Conservation (phyloP, 257 asterid species). For the Przewalskia tangutica region DNA sequence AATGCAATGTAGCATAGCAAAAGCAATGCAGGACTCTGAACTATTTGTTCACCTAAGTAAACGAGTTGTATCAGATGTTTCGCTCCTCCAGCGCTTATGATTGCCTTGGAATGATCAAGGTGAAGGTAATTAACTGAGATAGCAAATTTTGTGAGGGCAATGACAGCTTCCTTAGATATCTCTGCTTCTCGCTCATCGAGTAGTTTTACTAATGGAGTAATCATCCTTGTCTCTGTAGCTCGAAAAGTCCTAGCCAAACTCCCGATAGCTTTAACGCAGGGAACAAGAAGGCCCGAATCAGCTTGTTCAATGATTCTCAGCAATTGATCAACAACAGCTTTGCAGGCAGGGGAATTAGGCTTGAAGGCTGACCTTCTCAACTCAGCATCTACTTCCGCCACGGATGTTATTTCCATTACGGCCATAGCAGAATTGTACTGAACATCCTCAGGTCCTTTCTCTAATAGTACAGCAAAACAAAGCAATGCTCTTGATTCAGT, state of each 20-base stretch:
- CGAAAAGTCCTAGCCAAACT: constrained; percentile 57
- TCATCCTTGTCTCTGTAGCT: constrained; percentile 62
- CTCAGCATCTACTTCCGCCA: constrained; percentile 55
- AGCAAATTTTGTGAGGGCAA: constrained; percentile 52
- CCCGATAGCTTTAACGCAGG: constrained; percentile 53
- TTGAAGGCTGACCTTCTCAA: constrained; percentile 56
- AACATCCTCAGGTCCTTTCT: constrained; percentile 17
- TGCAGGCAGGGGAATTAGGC: constrained; percentile 70
- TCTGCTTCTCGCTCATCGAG: constrained; percentile 52
- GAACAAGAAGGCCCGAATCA: constrained; percentile 42
- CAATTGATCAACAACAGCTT: constrained; percentile 59
- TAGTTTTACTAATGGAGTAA: constrained; percentile 45
- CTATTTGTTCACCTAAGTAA: constrained; percentile 54
- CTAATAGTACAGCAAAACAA: constrained; percentile 18
- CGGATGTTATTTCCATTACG: constrained; percentile 61
- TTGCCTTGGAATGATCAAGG: constrained; percentile 60
- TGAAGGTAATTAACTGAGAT: constrained; percentile 42
- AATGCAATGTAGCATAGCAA: constrained; percentile 40
- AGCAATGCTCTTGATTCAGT: constrained; percentile 23
- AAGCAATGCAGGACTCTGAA: constrained; percentile 40
- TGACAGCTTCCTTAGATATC: constrained; percentile 43
- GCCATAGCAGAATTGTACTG: constrained; percentile 18
- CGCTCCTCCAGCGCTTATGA: constrained; percentile 49
- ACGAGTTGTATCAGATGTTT: constrained; percentile 60
- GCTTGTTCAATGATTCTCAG: constrained; percentile 32